phyloP scores from a whole-genome alignment of 495 filamentous ascomycete genomes.

The Pseudomonodictys pantanalensis region DNA sequence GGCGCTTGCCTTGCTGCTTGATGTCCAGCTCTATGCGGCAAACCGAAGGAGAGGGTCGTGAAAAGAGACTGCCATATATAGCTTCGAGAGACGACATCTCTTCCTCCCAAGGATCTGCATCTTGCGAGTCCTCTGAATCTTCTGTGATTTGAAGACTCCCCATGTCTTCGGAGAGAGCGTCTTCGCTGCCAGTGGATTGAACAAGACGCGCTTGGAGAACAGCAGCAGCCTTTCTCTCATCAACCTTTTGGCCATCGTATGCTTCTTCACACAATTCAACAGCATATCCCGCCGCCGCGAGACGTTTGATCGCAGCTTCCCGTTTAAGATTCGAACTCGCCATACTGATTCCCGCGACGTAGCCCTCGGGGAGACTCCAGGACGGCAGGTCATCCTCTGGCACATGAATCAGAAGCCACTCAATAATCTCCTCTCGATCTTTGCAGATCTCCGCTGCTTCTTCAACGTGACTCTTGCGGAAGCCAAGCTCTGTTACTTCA shows the following conservation, averaged over 20 bases:
- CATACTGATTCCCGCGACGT: conserved; percentile 81
- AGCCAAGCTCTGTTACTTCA: conserved; percentile 74
- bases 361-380: conserved; percentile 88
- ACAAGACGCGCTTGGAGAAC: conserved; percentile 69
- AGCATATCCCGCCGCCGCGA: conserved; percentile 79
- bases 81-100: conserved; percentile 77
- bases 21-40: conserved; percentile 62
- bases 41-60: conserved; percentile 52
- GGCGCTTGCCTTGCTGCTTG: conserved; percentile 35
- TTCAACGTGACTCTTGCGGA: conserved; percentile 80
- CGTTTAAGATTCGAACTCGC: conserved; percentile 72
- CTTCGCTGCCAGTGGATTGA: conserved; percentile 32
- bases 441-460: conserved; percentile 85
- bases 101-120: conserved; percentile 68
- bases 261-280: conserved; percentile 73
- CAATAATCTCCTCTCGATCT: conserved; percentile 86
- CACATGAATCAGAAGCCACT: conserved; percentile 93
- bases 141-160: conserved; percentile 5
- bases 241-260: conserved; percentile 61
- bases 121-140: conserved; percentile 26
- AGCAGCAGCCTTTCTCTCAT: conserved; percentile 79
- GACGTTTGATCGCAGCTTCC: conserved; percentile 76
- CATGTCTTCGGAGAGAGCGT: conserved; percentile 18
- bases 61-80: conserved; percentile 70
- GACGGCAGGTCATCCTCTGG: conserved; percentile 90